Conservation (phyloP, 768 basidiomycete species). For the Fistulinella prunicolor region DNA sequence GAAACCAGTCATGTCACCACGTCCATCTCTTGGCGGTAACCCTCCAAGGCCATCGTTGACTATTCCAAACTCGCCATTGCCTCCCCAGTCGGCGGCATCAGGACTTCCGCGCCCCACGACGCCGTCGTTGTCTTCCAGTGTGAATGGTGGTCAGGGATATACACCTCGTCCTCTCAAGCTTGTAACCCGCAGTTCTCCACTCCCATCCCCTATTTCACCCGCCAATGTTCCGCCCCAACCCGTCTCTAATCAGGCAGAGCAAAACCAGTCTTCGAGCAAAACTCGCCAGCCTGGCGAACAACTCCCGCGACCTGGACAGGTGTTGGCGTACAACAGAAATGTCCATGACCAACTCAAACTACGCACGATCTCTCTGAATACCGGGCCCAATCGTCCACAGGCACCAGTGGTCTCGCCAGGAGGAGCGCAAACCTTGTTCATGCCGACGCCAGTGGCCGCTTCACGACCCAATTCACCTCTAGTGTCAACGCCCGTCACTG, state of each 20-base stretch:
- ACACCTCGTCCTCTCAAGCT: slow-evolving; percentile 28
- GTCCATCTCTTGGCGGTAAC: slow-evolving; percentile 16
- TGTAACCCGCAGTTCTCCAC: slow-evolving; percentile 17
- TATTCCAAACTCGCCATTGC: slow-evolving; percentile 25
- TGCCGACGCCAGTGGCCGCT: slow-evolving; percentile 2
- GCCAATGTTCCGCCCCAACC: background rate
- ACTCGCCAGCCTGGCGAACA: slow-evolving; percentile 24
- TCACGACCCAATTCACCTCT: slow-evolving; percentile 9
- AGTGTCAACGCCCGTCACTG: slow-evolving; percentile 8
- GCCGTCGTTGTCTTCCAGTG: slow-evolving; percentile 6
- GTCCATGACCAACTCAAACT: slow-evolving; percentile 33
- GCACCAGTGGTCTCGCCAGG: slow-evolving; percentile 15
- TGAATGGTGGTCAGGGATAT: slow-evolving; percentile 12
- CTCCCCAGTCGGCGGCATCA: slow-evolving; percentile 11
- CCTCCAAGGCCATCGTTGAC: slow-evolving; percentile 25
- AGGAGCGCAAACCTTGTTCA: slow-evolving; percentile 21
- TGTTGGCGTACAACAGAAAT: slow-evolving; percentile 34
- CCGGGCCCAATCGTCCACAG: slow-evolving; percentile 5
- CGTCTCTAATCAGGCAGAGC: slow-evolving; percentile 6
- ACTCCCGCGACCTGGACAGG: slow-evolving; percentile 20
- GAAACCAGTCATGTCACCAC: slow-evolving; percentile 8
- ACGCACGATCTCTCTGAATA: slow-evolving; percentile 16
- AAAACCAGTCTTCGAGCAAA: slow-evolving; percentile 10
- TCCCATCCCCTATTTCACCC: slow-evolving; percentile 1
- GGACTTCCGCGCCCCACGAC: slow-evolving; percentile 22